A percentile compares a stretch with the other conserved stretches of the same genome.
phyloP scores from a whole-genome alignment of 345 rosid genomes.

The Melastoma malabathricum region DNA sequence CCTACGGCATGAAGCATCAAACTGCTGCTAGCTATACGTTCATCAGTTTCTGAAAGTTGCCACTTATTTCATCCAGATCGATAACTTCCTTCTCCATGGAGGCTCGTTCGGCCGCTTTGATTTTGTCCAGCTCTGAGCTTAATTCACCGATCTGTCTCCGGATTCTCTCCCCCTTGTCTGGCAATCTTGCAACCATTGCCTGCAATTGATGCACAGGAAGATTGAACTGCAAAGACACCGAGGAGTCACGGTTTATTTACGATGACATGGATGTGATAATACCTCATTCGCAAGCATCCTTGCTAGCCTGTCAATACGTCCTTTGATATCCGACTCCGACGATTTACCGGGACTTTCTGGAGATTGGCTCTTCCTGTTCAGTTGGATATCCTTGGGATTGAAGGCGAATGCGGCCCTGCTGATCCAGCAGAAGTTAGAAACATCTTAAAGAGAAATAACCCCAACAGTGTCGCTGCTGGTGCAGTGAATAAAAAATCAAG shows the following conservation, averaged over 20 bases:
- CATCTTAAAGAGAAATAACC: too few relatives aligned
- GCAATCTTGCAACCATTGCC: constrained; percentile 51
- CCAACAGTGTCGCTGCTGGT: too few relatives aligned
- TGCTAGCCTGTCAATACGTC: constrained; percentile 47
- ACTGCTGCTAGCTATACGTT: constrained; percentile 24
- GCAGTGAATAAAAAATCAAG: too few relatives aligned
- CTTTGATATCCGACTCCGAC: constrained; percentile 62
- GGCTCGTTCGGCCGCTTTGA: constrained; percentile 18
- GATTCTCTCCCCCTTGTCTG: constrained; percentile 68
- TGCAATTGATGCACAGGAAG: constrained; percentile 11
- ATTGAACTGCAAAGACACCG: neutral
- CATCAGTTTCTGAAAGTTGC: constrained; percentile 35
- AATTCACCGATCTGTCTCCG: constrained; percentile 54
- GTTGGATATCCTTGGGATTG: constrained; percentile 70
- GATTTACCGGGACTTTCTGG: constrained; percentile 30
- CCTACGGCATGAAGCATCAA: too few relatives aligned
- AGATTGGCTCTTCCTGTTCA: constrained; percentile 33
- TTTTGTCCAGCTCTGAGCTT: constrained; percentile 40
- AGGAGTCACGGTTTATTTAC: neutral
- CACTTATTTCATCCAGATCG: constrained; percentile 48
- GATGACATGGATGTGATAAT: constrained; percentile 1
- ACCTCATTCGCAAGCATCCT: constrained; percentile 55
- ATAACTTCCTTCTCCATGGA: constrained; percentile 24
- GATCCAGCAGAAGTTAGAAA: constrained; percentile 4
- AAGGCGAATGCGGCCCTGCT: constrained; percentile 68